These are phyloP conservation scores for Paraphoma sp. DNA, from an alignment of 2,329 filamentous ascomycete species.

Conservation along the genomic window DNA sequence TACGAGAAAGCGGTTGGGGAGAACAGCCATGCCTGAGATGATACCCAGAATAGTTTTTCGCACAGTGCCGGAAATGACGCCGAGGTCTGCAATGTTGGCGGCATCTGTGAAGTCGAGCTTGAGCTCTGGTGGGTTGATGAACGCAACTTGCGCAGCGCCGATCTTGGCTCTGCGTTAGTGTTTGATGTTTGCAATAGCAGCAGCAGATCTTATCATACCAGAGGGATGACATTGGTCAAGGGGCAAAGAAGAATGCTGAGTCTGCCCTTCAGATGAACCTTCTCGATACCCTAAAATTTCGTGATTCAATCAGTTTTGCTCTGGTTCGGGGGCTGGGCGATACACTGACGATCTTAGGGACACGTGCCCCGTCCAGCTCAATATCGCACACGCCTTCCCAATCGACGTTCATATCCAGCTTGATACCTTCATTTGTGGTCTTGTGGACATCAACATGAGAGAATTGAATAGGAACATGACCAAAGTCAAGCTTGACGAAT, in stretches of 20 bases:
- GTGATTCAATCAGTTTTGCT: no score
- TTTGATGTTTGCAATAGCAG: neutral
- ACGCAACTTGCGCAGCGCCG: constrained; percentile 57
- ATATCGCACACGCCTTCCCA: constrained; percentile 58
- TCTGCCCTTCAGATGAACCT: constrained; percentile 53
- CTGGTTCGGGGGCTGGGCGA: no score
- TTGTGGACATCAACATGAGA: constrained; percentile 55
- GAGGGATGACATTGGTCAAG: constrained; percentile 54
- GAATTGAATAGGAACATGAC: constrained; percentile 50
- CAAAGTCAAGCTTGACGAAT: constrained; percentile 57
- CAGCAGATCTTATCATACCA: constrained; percentile 41
- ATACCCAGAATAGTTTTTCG: constrained; percentile 55
- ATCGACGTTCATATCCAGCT: constrained; percentile 56
- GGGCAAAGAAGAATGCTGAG: constrained; percentile 55
- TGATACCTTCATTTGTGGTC: constrained; percentile 54
- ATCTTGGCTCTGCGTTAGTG: constrained; percentile 44
- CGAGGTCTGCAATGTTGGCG: constrained; percentile 53
- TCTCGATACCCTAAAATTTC: constrained; percentile 52
- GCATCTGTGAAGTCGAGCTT: constrained; percentile 58
- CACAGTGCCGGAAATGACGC: constrained; percentile 52
- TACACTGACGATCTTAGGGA: constrained; percentile 51
- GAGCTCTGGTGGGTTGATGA: constrained; percentile 57
- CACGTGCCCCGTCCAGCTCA: constrained; percentile 54
- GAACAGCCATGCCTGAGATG: constrained; percentile 54
- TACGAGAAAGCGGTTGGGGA: constrained; percentile 59